Evolutionary conservation across 768 basidiomycete species (phyloP).

Genomic region (Auricularia cornea): DNA sequence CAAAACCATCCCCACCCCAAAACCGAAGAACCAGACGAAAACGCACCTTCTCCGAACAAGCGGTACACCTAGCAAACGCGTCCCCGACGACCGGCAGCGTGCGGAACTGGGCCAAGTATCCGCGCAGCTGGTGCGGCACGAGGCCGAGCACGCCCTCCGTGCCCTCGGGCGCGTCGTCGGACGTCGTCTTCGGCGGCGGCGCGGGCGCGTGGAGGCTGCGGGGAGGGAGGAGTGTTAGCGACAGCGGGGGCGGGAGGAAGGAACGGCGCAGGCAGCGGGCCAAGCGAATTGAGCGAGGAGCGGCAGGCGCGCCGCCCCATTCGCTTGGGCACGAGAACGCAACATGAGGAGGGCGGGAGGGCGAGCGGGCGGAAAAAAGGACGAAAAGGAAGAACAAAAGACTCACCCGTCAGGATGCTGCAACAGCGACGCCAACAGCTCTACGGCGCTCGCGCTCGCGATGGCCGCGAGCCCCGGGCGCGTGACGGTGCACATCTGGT

Average conservation of each 20-base stretch:
- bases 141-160: slow-evolving; percentile 61
- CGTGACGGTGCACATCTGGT: slow-evolving; percentile 99
- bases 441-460: slow-evolving; percentile 86
- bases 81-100: slow-evolving; percentile 78
- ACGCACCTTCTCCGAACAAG: slow-evolving; percentile 73
- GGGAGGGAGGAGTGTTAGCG: not conserved
- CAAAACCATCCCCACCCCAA: too few relatives aligned
- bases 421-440: slow-evolving; percentile 77
- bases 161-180: slow-evolving; percentile 20
- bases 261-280: too few relatives aligned
- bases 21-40: too few relatives aligned
- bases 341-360: not conserved
- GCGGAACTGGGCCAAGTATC: slow-evolving; percentile 80
- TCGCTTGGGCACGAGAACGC: too few relatives aligned
- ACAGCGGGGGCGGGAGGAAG: not conserved
- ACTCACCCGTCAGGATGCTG: slow-evolving; percentile 84
- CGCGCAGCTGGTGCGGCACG: slow-evolving; percentile 91
- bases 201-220: slow-evolving; percentile 57
- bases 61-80: slow-evolving; percentile 83
- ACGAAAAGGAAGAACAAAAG: too few relatives aligned
- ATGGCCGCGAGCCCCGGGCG: slow-evolving; percentile 90
- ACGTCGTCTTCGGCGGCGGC: slow-evolving; percentile 38
- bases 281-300: too few relatives aligned
- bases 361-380: not conserved
- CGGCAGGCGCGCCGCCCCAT: too few relatives aligned